Evolutionary conservation across 768 basidiomycete species (phyloP), one percentile per base, ranked within the genome.

Genomic region (Thelephora ganbajun): DNA sequence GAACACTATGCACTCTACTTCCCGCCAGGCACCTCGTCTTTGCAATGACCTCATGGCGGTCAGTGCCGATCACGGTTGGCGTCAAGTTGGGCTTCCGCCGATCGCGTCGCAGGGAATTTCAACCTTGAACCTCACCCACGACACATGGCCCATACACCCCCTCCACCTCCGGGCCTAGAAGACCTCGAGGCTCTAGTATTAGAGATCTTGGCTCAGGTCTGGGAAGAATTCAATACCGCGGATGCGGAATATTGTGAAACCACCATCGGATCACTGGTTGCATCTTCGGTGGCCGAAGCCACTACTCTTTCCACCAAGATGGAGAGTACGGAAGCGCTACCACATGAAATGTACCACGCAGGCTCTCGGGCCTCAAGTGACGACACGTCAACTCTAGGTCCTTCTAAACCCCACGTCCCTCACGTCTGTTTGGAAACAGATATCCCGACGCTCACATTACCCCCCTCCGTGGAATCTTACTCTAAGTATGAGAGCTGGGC

Each of bases 401-500:
- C 37, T 12, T 22, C 6, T 50, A 22, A 45, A 47, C 23, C 30
- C 35, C 5, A 12, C 47, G 18, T 49, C 35, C 5, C 47, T 26
- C 39, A 49, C 30, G 43, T 30, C 35, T 47, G 43, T 11, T 45
- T 41, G 23, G 50, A 44, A 3, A 45, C 44, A 48, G 50, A 53
- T 12, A 48, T 49, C 11, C 35, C 41, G 33, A n/a, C 50, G 6
- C 43, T 45, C 12, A 37, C 44, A 6, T 46, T 33, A 11, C 14
- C 39, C 13, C 20, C 13, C 9, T 14, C 43, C 19, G 43, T 18
- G 13, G 23, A 36, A 33, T 14, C 22, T 11, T 20, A 33, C 2
- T 14, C 44, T 34, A 5, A 58, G 5, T 83, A 84, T 55, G 79
- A 82, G 53, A 63, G 68, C 1, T 81, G 78, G 55, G 65, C 77